Evolutionary conservation across 768 basidiomycete genomes (phyloP).

Genomic region (Suillus discolor): DNA sequence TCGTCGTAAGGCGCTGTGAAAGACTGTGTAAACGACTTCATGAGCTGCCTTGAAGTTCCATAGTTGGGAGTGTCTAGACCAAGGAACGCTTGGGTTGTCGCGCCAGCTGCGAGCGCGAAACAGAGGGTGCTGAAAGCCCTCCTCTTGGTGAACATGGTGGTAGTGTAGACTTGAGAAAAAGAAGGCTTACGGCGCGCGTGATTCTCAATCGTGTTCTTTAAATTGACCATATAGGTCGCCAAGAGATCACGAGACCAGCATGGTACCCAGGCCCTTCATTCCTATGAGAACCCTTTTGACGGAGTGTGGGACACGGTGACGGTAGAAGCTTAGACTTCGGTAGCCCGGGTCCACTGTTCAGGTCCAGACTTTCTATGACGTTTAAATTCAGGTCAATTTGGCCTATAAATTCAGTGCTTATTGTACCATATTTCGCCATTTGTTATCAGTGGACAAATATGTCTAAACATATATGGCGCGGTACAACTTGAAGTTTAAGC

Average conservation of each 20-base stretch:
- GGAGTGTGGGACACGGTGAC: background rate
- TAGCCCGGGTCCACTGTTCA: background rate
- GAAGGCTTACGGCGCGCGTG: background rate
- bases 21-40: slow-evolving; percentile 9
- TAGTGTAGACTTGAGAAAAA: background rate
- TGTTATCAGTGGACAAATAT: background rate
- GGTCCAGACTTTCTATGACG: no score
- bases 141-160: slow-evolving; percentile 1
- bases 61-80: slow-evolving; percentile 10
- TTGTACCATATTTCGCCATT: background rate
- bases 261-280: background rate
- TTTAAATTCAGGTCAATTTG: background rate
- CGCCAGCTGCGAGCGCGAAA: slow-evolving; percentile 10
- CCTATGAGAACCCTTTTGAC: background rate
- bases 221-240: background rate
- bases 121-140: background rate
- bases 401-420: background rate
- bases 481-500: slow-evolving; percentile 2
- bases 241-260: background rate
- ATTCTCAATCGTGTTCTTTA: background rate
- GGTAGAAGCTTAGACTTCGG: no score
- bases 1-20: slow-evolving; percentile 25
- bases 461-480: background rate
- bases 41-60: slow-evolving; percentile 5
- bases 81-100: slow-evolving; percentile 24